Percentiles rank a stretch among this genome's conserved stretches.
Conservation (phyloP, 768 basidiomycete genomes). For the button mushroom (Agaricus bisporus) region DNA sequence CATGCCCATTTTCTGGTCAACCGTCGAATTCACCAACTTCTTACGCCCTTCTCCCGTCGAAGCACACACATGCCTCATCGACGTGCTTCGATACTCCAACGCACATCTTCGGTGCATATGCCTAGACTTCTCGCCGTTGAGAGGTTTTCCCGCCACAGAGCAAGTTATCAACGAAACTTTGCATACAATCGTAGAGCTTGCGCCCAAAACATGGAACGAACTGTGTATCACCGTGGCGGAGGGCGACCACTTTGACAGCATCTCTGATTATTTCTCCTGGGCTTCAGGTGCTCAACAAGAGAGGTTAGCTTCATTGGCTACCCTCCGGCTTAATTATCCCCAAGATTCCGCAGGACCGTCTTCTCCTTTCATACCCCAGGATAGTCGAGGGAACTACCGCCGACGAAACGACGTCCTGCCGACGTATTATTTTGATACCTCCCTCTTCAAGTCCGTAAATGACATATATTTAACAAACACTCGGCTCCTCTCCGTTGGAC, state of each 20-base stretch:
- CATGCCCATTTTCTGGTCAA: not conserved
- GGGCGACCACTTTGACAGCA: not conserved
- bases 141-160: not conserved
- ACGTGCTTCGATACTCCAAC: not conserved
- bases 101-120: not conserved
- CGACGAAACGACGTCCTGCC: not conserved
- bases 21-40: not conserved
- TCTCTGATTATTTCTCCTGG: not conserved
- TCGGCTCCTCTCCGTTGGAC: not conserved
- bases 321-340: not conserved
- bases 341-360: not conserved
- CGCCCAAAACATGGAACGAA: not conserved
- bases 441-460: not conserved
- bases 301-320: not conserved
- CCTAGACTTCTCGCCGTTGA: not conserved
- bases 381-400: not conserved
- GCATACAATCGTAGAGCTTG: not conserved
- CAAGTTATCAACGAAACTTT: not conserved
- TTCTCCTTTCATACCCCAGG: not conserved
- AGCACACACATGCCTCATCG: not conserved
- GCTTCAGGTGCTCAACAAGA: not conserved
- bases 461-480: constrained; percentile 1
- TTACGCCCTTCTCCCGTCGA: not conserved
- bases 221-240: not conserved
- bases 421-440: not conserved